phyloP scores from a whole-genome alignment of 805 yeast species.

The Suhomyces tanzawaensis region DNA sequence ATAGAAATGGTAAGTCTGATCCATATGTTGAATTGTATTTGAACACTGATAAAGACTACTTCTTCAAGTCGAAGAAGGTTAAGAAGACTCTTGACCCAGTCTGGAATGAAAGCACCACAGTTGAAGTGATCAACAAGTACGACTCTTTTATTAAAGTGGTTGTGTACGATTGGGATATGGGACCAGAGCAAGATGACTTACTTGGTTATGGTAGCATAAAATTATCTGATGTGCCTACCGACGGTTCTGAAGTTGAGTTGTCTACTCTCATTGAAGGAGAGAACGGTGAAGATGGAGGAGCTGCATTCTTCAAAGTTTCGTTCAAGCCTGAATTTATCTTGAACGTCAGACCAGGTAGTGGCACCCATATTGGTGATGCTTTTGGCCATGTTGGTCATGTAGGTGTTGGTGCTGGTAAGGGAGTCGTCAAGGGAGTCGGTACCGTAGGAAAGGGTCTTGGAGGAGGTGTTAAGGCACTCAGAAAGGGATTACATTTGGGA shows the following conservation, averaged over 20 bases:
- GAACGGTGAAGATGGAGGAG: constrained; percentile 60
- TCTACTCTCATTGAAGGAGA: constrained; percentile 49
- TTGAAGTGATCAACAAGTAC: constrained; percentile 59
- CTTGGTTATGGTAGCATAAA: constrained; percentile 65
- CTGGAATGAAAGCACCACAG: constrained; percentile 71
- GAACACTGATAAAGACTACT: constrained; percentile 55
- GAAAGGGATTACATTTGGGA: constrained; percentile 38
- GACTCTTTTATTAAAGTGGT: constrained; percentile 56
- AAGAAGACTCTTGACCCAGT: constrained; percentile 90
- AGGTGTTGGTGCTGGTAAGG: constrained; percentile 17
- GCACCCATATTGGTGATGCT: constrained; percentile 43
- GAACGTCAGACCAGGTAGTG: constrained; percentile 31
- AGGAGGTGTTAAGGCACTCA: constrained; percentile 29
- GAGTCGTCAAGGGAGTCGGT: constrained; percentile 34
- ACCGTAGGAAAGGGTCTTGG: constrained; percentile 45
- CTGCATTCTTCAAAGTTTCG: constrained; percentile 52
- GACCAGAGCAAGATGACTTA: constrained; percentile 79
- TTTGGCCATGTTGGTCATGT: constrained; percentile 39
- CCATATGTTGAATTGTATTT: constrained; percentile 75
- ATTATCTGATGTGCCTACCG: constrained; percentile 49
- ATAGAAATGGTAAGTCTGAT: constrained; percentile 88
- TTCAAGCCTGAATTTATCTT: constrained; percentile 74
- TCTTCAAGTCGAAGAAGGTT: constrained; percentile 72
- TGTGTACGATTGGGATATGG: constrained; percentile 90
- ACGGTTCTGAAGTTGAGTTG: constrained; percentile 43